phyloP scores from a whole-genome alignment of 306 rosid genomes.

The Corylus heterophylla region DNA sequence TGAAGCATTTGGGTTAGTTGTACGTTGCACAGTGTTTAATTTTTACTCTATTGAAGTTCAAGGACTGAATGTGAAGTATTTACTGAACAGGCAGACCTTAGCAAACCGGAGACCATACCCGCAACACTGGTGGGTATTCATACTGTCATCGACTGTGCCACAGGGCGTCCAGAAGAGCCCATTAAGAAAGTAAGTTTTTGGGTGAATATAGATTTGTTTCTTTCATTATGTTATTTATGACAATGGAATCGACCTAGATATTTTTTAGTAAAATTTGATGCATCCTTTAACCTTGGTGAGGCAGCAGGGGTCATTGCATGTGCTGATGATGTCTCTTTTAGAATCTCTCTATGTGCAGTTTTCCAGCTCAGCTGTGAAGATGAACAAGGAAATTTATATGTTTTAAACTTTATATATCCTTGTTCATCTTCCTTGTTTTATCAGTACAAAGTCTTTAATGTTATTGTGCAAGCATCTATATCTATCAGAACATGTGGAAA shows the following conservation, averaged over 20 bases:
- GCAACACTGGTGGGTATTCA: conserved; percentile 93
- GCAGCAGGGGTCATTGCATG: background rate
- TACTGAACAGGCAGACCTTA: conserved; percentile 77
- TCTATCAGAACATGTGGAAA: background rate
- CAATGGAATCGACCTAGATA: background rate
- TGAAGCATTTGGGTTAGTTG: background rate
- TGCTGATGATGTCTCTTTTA: background rate
- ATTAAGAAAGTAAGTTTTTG: conserved; percentile 58
- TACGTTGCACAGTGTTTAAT: background rate
- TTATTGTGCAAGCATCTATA: background rate
- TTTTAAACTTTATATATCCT: background rate
- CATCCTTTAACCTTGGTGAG: background rate
- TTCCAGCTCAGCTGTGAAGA: background rate
- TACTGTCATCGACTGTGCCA: conserved; percentile 90
- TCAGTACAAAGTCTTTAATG: background rate
- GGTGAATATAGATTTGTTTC: background rate
- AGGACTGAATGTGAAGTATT: background rate
- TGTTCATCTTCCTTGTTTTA: background rate
- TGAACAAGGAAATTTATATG: too few species aligned
- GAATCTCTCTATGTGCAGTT: background rate
- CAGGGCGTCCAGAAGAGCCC: conserved; percentile 97
- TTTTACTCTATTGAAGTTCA: conserved; percentile 4
- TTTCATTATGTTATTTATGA: background rate
- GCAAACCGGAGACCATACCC: conserved; percentile 87
- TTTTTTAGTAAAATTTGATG: background rate